These are phyloP conservation scores for Phragmites australis DNA, from an alignment of 176 grass and related monocot species.

Conservation along the genomic window DNA sequence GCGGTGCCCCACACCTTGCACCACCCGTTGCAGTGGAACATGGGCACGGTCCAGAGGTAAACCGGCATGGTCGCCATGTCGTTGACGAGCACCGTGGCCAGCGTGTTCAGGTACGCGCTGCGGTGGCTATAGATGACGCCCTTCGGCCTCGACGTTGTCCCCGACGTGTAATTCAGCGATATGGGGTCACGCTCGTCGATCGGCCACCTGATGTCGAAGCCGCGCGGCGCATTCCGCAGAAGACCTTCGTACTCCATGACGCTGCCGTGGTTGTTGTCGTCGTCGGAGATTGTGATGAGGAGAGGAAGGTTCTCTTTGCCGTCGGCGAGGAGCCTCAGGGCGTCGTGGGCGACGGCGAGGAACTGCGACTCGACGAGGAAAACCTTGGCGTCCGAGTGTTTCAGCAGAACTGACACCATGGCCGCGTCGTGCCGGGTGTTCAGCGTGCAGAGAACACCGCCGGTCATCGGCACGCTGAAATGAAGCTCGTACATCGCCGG, in stretches of 20 bases:
- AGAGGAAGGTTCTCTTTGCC: neutral
- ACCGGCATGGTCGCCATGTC: conserved; percentile 47
- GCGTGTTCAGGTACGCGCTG: conserved; percentile 61
- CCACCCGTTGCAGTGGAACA: conserved; percentile 86
- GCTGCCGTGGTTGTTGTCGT: too few relatives aligned
- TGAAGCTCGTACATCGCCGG: conserved; percentile 67
- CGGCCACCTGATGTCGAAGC: conserved; percentile 58
- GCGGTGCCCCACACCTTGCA: conserved; percentile 59
- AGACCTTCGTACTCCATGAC: conserved; percentile 38
- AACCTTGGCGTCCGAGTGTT: conserved; percentile 51
- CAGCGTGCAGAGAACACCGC: conserved; percentile 55
- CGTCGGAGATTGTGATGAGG: conserved; percentile 33
- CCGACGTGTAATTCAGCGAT: conserved; percentile 69
- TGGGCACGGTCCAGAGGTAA: conserved; percentile 72
- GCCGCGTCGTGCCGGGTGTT: conserved; percentile 45
- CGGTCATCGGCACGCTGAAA: conserved; percentile 59
- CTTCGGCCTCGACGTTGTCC: conserved; percentile 64
- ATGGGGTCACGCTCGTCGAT: conserved; percentile 59
- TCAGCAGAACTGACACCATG: conserved; percentile 50
- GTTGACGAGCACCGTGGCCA: conserved; percentile 40
- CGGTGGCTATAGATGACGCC: conserved; percentile 73
- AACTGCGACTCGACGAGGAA: conserved; percentile 57
- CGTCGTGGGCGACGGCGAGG: conserved; percentile 21
- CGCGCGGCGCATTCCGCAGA: neutral
- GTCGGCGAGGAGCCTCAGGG: conserved; percentile 17